phyloP scores from a whole-genome alignment of 768 basidiomycete genomes.

The Suillus placidus region DNA sequence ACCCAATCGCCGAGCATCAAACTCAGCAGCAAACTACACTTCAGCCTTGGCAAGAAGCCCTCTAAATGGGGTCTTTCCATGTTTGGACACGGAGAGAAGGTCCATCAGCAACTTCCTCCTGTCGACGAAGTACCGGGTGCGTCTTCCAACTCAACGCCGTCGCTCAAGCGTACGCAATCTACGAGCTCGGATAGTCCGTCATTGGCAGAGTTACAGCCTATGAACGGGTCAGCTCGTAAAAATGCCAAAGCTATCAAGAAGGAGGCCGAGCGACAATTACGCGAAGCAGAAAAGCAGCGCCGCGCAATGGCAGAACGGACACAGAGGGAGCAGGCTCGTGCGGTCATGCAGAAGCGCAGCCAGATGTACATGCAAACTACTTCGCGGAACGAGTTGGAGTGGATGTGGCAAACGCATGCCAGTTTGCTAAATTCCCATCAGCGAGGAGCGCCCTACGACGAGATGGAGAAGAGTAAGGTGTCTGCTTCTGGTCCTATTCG shows the following conservation, averaged over 20 bases:
- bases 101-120: conserved; percentile 65
- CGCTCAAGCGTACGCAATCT: conserved; percentile 79
- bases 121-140: conserved; percentile 67
- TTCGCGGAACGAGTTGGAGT: conserved; percentile 60
- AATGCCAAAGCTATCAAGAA: conserved; percentile 81
- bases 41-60: conserved; percentile 71
- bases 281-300: conserved; percentile 83
- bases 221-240: conserved; percentile 43
- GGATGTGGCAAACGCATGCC: conserved; percentile 49
- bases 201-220: conserved; percentile 55
- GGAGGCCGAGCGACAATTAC: conserved; percentile 74
- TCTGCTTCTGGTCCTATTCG: conserved; percentile 67
- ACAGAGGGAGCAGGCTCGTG: conserved; percentile 86
- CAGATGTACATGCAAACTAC: conserved; percentile 65
- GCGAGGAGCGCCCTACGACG: conserved; percentile 28
- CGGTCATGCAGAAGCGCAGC: conserved; percentile 89
- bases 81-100: conserved; percentile 75
- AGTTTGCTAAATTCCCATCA: conserved; percentile 46
- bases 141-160: conserved; percentile 52
- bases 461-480: conserved; percentile 48
- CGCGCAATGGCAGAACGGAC: conserved; percentile 73
- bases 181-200: conserved; percentile 75
- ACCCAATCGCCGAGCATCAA: conserved; percentile 50
- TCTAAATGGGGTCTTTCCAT: conserved; percentile 67
- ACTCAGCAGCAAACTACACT: conserved; percentile 57